These are phyloP conservation scores for Albophoma yamanashiensis DNA, from an alignment of 2,329 filamentous ascomycete species.

Conservation along the genomic window DNA sequence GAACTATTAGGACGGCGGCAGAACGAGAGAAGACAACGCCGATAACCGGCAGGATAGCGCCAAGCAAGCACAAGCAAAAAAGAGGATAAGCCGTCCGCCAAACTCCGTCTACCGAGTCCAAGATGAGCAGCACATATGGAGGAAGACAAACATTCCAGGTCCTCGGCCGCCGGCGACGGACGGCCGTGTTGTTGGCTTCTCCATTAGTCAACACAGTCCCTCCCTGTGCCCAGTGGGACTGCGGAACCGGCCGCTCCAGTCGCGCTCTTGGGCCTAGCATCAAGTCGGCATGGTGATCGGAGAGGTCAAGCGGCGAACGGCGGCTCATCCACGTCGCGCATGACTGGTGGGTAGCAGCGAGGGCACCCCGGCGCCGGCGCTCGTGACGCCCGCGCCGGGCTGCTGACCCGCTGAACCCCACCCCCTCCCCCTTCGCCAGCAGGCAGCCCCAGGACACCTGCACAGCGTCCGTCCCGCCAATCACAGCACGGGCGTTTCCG, in stretches of 20 bases:
- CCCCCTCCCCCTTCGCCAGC: too few relatives aligned
- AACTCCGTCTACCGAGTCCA: neutral
- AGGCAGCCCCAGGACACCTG: too few relatives aligned
- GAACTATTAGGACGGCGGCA: neutral
- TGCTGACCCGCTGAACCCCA: too few relatives aligned
- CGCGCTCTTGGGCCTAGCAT: neutral
- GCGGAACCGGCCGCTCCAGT: neutral
- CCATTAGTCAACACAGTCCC: too few relatives aligned
- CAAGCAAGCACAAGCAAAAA: neutral
- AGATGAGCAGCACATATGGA: neutral
- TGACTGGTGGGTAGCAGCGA: neutral
- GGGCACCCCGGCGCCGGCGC: neutral
- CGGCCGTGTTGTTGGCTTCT: neutral
- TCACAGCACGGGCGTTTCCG: neutral
- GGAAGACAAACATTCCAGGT: neutral
- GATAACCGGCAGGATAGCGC: neutral
- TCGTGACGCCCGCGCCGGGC: neutral
- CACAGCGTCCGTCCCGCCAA: neutral
- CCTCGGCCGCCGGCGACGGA: neutral
- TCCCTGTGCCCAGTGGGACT: neutral
- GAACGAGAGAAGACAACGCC: neutral
- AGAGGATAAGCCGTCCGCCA: neutral
- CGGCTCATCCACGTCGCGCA: neutral
- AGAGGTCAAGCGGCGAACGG: neutral
- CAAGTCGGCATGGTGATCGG: neutral